Evolutionary conservation across 2,329 filamentous ascomycete species (phyloP).

Genomic region (Microsporum canis): DNA sequence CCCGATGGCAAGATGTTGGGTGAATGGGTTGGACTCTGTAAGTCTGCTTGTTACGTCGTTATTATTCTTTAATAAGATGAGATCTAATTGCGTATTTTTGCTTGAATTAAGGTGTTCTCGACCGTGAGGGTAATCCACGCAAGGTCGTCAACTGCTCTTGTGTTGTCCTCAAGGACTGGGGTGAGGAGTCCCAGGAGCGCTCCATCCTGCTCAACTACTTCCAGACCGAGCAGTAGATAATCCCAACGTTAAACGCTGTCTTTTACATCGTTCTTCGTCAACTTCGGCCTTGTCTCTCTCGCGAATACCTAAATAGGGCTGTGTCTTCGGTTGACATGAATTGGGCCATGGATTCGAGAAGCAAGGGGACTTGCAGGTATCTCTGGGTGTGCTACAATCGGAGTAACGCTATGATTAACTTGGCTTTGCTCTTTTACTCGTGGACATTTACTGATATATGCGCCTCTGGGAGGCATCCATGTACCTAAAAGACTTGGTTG

Average conservation of each 20-base stretch:
- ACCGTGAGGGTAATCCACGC: slow-evolving; percentile 97
- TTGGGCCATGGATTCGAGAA: background rate
- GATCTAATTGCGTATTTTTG: slow-evolving; percentile 2
- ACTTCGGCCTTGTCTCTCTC: background rate
- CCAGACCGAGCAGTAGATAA: slow-evolving; percentile 58
- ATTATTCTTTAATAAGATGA: background rate
- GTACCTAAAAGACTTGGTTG: background rate
- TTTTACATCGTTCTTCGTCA: background rate
- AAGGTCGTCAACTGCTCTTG: slow-evolving; percentile 99
- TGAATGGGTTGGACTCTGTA: slow-evolving; percentile 99
- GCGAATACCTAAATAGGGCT: background rate
- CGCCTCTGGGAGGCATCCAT: background rate
- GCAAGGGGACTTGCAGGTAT: background rate
- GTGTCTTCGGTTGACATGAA: background rate
- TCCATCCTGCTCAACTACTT: slow-evolving; percentile 99
- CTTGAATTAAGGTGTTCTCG: slow-evolving; percentile 64
- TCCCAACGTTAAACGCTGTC: background rate
- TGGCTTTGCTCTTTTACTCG: background rate
- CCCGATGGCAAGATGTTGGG: slow-evolving; percentile 98
- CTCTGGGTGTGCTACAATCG: background rate
- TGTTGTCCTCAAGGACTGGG: slow-evolving; percentile 99
- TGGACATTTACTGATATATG: background rate
- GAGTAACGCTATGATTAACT: background rate
- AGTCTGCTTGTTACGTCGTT: slow-evolving; percentile 37
- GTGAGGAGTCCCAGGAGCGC: slow-evolving; percentile 98